Conservation (phyloP, 2,329 filamentous ascomycete species). For the Apiospora koreana region DNA sequence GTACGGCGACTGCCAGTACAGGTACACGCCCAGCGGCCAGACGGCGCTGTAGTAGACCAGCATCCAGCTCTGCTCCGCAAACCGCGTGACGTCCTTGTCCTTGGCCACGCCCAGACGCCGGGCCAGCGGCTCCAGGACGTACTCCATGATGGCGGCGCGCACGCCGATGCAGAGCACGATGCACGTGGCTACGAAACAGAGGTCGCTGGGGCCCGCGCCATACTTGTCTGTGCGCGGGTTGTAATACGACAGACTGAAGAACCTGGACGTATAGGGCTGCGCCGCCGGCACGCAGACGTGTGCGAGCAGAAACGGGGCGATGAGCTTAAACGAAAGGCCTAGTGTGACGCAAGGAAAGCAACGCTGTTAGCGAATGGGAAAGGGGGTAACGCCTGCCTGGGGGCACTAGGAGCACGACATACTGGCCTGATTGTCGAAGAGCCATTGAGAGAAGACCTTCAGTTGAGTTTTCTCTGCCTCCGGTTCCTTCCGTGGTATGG, state of each 20-base stretch:
- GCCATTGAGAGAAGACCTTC: background rate
- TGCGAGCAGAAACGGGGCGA: conserved; percentile 75
- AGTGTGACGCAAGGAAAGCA: background rate
- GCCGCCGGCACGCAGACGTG: conserved; percentile 79
- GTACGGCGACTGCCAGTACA: conserved; percentile 75
- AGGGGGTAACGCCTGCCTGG: background rate
- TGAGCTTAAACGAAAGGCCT: conserved; percentile 81
- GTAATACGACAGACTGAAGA: conserved; percentile 83
- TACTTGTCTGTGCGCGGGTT: conserved; percentile 70
- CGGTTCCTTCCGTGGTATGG: background rate
- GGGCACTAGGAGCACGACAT: background rate
- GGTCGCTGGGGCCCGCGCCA: conserved; percentile 74
- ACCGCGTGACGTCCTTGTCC: conserved; percentile 73
- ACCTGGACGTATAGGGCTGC: conserved; percentile 73
- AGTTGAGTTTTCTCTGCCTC: background rate
- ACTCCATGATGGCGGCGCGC: conserved; percentile 81
- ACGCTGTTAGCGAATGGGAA: background rate
- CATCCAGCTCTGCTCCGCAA: conserved; percentile 92
- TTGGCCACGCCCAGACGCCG: conserved; percentile 69
- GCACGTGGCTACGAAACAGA: conserved; percentile 73
- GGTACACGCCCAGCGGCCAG: conserved; percentile 83
- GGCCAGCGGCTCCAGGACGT: conserved; percentile 78
- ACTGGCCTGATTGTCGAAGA: conserved; percentile 4
- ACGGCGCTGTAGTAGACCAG: conserved; percentile 78
- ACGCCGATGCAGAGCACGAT: conserved; percentile 83